These are phyloP conservation scores for Petunia hybrid DNA, from an alignment of 305 asterid genomes.

Conservation along the genomic window DNA sequence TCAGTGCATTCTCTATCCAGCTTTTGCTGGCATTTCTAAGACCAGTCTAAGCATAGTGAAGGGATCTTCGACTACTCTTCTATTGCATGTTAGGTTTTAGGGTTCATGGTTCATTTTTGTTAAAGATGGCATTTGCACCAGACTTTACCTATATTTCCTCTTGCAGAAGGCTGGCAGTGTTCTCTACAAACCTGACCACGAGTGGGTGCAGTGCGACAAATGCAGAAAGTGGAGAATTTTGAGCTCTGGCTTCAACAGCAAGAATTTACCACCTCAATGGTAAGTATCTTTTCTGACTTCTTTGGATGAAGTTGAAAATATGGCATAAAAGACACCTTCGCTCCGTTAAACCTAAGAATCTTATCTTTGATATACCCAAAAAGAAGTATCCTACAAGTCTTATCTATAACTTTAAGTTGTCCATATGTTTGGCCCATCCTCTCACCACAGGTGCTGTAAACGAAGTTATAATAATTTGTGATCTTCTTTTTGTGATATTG, in stretches of 20 bases:
- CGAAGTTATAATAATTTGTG: not conserved
- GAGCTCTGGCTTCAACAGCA: conserved; percentile 54
- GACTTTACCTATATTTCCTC: conserved; percentile 36
- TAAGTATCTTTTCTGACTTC: conserved; percentile 33
- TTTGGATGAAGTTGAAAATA: not conserved
- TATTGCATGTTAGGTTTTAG: not conserved
- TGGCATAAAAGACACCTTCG: not conserved
- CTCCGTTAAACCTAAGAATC: not conserved
- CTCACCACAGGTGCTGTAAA: not conserved
- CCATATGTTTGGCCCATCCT: not conserved
- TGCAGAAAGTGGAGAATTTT: conserved; percentile 83
- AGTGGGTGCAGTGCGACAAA: conserved; percentile 86
- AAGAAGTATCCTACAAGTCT: not conserved
- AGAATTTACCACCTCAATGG: conserved; percentile 70
- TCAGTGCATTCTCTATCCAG: not conserved
- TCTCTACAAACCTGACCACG: conserved; percentile 62
- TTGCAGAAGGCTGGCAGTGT: conserved; percentile 55
- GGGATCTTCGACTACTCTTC: conserved; percentile 15
- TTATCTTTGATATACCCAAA: not conserved
- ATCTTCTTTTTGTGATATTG: not conserved
- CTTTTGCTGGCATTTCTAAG: conserved; percentile 6
- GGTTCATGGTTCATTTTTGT: conserved; percentile 27
- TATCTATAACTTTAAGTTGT: not conserved
- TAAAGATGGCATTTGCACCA: conserved; percentile 13
- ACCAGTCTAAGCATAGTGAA: conserved; percentile 23